Conservation (phyloP, 2,329 filamentous ascomycete species). For the Coleophoma cylindrospora region DNA sequence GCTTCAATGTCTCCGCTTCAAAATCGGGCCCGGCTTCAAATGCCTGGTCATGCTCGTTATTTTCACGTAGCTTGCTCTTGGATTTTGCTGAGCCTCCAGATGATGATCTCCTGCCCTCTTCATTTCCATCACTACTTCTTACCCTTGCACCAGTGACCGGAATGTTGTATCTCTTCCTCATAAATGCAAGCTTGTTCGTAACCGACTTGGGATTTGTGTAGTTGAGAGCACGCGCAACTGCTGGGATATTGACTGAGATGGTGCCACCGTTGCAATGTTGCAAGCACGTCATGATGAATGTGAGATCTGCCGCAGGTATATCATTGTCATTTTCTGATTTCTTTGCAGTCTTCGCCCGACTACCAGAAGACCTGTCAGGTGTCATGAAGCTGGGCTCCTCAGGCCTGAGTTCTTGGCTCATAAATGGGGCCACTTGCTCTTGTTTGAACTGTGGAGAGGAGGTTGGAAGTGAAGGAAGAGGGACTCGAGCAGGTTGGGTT, state of each 20-base stretch:
- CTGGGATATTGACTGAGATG: background rate
- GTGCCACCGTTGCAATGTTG: background rate
- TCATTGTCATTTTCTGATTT: background rate
- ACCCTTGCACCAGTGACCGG: background rate
- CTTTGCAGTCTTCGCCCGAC: background rate
- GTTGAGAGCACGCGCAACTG: background rate
- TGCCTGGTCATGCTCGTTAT: background rate
- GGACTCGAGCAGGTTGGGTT: background rate
- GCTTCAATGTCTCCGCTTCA: background rate
- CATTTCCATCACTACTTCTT: background rate
- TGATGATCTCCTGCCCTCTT: background rate
- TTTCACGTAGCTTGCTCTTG: background rate
- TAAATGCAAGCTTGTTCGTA: conserved; percentile 1
- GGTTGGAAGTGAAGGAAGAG: background rate
- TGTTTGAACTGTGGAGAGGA: background rate
- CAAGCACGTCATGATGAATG: background rate
- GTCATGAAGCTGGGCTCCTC: background rate
- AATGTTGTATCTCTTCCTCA: conserved; percentile 1
- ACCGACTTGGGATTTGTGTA: conserved; percentile 1
- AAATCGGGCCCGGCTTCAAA: background rate
- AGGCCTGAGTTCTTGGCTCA: background rate
- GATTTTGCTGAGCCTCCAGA: background rate
- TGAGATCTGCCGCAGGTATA: background rate
- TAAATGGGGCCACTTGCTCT: background rate
- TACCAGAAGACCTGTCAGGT: background rate